Evolutionary conservation across 78 protist species (phyloP).

Genomic region (Pelomyxa schiedti): DNA sequence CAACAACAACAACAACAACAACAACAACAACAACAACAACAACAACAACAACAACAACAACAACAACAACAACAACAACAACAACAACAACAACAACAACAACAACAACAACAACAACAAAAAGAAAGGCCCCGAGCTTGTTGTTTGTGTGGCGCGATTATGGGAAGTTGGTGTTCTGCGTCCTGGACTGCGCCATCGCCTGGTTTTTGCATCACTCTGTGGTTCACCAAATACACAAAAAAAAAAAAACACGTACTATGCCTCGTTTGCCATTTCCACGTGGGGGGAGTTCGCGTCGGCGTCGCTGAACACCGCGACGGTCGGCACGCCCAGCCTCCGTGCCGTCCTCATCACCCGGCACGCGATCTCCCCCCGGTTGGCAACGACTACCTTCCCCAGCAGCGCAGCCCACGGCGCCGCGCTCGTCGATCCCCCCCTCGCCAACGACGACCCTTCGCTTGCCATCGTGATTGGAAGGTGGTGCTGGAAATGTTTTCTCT

Average conservation of each 20-base stretch:
- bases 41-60: too few relatives aligned
- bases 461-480: too few relatives aligned
- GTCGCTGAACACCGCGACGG: slow-evolving; percentile 77
- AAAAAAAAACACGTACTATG: slow-evolving; percentile 21
- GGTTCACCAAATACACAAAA: neutral
- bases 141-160: neutral
- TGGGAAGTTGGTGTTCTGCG: neutral
- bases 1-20: too few relatives aligned
- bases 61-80: too few relatives aligned
- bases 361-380: slow-evolving; percentile 83
- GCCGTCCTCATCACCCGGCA: slow-evolving; percentile 80
- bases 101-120: neutral
- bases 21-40: too few relatives aligned
- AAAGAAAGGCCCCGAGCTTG: neutral
- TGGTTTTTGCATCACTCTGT: neutral
- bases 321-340: slow-evolving; percentile 50
- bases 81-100: too few relatives aligned
- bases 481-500: too few relatives aligned
- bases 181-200: neutral
- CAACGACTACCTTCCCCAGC: slow-evolving; percentile 62
- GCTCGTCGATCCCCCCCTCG: too few relatives aligned
- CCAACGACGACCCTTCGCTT: too few relatives aligned
- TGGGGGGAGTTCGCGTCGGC: slow-evolving; percentile 70
- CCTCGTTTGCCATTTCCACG: slow-evolving; percentile 66
- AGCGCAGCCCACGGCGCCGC: slow-evolving; percentile 17